These are phyloP conservation scores for Prunus kanzakura DNA, from an alignment of 306 rosid species.

Conservation along the genomic window DNA sequence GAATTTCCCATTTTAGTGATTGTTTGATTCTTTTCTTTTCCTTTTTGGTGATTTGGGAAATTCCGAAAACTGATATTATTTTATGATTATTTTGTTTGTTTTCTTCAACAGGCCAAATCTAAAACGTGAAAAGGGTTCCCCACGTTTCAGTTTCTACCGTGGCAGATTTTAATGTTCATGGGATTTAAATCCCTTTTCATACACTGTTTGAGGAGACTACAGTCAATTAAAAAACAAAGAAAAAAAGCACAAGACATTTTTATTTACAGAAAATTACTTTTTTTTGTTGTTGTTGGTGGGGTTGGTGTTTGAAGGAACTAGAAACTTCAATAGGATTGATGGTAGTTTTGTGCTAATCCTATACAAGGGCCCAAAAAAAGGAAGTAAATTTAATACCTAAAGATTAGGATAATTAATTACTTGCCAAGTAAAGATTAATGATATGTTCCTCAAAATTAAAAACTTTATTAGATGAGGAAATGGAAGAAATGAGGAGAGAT, in stretches of 20 bases:
- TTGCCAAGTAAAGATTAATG: background rate
- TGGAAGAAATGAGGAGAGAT: background rate
- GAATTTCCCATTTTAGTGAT: background rate
- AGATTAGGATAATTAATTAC: background rate
- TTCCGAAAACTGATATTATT: constrained; percentile 35
- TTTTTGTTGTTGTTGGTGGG: background rate
- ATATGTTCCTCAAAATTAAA: too few species aligned
- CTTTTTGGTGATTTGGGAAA: constrained; percentile 10
- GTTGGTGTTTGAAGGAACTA: background rate
- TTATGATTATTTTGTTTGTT: constrained; percentile 26
- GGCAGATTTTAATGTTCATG: constrained; percentile 11
- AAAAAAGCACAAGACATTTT: background rate
- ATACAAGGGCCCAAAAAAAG: background rate
- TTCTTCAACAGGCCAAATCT: constrained; percentile 34
- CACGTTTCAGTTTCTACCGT: constrained; percentile 25
- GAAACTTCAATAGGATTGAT: background rate
- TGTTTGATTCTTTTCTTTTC: background rate
- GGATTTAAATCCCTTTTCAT: constrained; percentile 2
- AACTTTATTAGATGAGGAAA: background rate
- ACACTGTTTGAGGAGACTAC: constrained; percentile 8
- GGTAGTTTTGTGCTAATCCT: background rate
- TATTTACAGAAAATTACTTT: background rate
- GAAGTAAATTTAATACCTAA: background rate
- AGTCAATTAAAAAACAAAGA: background rate
- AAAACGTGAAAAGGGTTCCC: constrained; percentile 36